Base-by-base conservation (phyloP, 2,329 filamentous ascomycete genomes). In the Biscogniauxia mediterranea region DNA sequence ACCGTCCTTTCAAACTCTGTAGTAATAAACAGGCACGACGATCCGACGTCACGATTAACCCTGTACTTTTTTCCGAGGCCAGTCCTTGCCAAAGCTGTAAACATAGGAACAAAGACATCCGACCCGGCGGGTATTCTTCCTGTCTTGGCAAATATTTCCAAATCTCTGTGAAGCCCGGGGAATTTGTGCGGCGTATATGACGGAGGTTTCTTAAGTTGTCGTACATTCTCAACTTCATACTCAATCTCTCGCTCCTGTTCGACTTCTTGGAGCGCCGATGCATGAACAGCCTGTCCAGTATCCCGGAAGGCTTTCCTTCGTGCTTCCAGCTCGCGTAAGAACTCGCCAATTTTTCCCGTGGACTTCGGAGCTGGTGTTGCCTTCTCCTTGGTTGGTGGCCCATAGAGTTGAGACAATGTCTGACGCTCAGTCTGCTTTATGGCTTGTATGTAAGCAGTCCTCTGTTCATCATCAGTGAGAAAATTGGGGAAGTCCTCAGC, bases 161-260 rank as follows among this genome's bases (percentile, higher is more conserved):
- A 74, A 46, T 81, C 78, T 7, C 70, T 66, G 54, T 85, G 77
- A 0, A 89, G 76, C 0, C 79, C 78, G 0, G 76, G 71, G 49
- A 83, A 83, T 0, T 62, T 61, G 0, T 80, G 69, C 0, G 82
- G 69, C 0, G 66, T 68, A 59, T 77, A 80, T 0, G 77, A 70
- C 0, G 71, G 46, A 0, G 79, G 81, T 26, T 77, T 81, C 66
- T 87, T 80, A 1, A 81, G 74, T 63, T 87, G 80, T 0, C 85
- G 81, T 0, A 87, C 79, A 6, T 79, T 74, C 60, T 89, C 85
- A 0, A 88, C 79, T 64, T 89, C 81, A 17, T 82, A 78, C 2
- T 83, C 85, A 0, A 88, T 79, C 62, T 89, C 85, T 17, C 85
- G 75, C 64, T 89, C 84, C 61, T 83, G 80, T 49, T 83, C 81